Evolutionary conservation across 108 stramenopile species (phyloP), one percentile per base, ranked within the genome.

Genomic region (Skeletonema marinoi): DNA sequence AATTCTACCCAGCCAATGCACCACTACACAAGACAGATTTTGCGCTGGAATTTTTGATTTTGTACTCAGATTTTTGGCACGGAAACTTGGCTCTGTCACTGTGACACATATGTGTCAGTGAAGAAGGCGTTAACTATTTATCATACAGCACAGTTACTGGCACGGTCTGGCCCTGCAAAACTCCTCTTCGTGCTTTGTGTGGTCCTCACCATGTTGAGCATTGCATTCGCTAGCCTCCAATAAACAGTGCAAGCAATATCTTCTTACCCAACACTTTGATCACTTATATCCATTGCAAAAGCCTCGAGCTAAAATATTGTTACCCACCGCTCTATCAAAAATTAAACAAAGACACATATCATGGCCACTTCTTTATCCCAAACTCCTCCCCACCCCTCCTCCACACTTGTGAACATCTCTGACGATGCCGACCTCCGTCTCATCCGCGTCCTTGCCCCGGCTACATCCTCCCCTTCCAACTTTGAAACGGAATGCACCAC

Each of bases 401-500:
- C 93, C 41, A 88, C 91, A 36, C 74, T 95, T 33, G 92, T 93
- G 67, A 95, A 92, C 80, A 87, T 92, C 21, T 84, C 90, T 54
- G 92, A 92, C 32, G 90, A 90, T 65, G 92, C 94, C 35, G 94
- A 92, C 75, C 77, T 90, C 51, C 87, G 92, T 64, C 83, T 95
- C 61, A 88, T 93, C 14, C 80, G 82, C 19, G 75, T 91, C 21
- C 77, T 95, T 19, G 78, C 83, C 10, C 79, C 86, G 6, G 65
- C 73, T 16, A 32, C 76, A 48, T 64, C 70, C 32, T 74, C 78
- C 51, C 41, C 74, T 41, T 33, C 75, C 19, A 14, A 32, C 30
- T 87, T 87, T 62, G 81, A 84, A 42, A 56, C 73, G 2, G 71
- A 79, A 33, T 92, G 91, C 70, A 78, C 88, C 62, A 48, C 79